A percentile compares a stretch with the other conserved stretches of the same genome.
Conservation (phyloP, 2,329 filamentous ascomycete genomes). For the Ilyonectria sp. region DNA sequence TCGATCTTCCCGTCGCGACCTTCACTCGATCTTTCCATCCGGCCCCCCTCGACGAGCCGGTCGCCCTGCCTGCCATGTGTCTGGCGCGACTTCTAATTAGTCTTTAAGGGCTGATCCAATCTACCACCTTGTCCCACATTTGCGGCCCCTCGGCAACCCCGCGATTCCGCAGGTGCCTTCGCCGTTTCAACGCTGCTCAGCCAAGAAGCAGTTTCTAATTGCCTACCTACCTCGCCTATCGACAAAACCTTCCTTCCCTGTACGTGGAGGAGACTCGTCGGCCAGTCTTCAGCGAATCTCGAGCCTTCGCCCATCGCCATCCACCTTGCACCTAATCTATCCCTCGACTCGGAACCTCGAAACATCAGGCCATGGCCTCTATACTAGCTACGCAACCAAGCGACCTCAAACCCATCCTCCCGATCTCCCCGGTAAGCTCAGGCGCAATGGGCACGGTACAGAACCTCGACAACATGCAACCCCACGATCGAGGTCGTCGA, state of each 20-base stretch:
- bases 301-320: not conserved
- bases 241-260: not conserved
- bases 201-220: conserved; percentile 31
- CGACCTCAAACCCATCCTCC: conserved; percentile 53
- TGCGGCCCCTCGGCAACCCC: conserved; percentile 42
- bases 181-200: conserved; percentile 34
- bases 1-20: conserved; percentile 30
- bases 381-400: conserved; percentile 43
- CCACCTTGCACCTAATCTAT: conserved; percentile 9
- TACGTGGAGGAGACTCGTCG: not conserved
- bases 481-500: conserved; percentile 56
- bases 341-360: conserved; percentile 21
- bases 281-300: not conserved
- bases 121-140: conserved; percentile 41
- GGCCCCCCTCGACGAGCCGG: conserved; percentile 25
- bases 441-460: conserved; percentile 60
- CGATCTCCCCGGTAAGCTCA: conserved; percentile 57
- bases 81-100: conserved; percentile 35
- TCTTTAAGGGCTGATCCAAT: conserved; percentile 42
- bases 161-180: conserved; percentile 36
- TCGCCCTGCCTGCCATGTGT: conserved; percentile 42
- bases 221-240: conserved; percentile 28
- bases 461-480: conserved; percentile 55
- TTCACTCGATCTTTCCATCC: conserved; percentile 14
- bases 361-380: conserved; percentile 47